Conservation (phyloP, 2,329 filamentous ascomycete genomes). For the Aspergillus puulaauensis region DNA sequence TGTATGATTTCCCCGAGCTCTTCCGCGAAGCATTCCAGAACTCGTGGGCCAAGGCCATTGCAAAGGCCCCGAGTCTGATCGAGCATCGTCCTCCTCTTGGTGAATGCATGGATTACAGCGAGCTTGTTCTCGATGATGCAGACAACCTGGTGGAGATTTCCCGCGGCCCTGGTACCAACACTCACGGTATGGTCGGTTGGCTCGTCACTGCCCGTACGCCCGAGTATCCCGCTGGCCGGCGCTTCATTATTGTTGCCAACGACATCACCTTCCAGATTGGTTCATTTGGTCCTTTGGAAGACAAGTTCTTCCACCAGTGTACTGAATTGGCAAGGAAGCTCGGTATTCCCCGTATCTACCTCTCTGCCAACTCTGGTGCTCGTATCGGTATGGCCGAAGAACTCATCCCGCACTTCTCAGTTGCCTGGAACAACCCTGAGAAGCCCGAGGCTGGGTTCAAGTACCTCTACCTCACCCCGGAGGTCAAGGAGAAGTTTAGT, state of each 20-base stretch:
- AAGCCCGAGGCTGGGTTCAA: conserved; percentile 91
- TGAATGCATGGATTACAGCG: conserved; percentile 90
- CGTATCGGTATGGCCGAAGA: conserved; percentile 96
- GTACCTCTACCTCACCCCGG: conserved; percentile 89
- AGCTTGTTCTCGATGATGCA: conserved; percentile 91
- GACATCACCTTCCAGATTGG: conserved; percentile 99
- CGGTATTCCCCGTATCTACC: conserved; percentile 93
- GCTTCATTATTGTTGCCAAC: conserved; percentile 96
- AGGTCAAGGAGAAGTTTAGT: conserved; percentile 82
- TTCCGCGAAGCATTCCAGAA: conserved; percentile 98
- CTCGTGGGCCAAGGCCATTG: conserved; percentile 76
- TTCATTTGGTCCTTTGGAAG: conserved; percentile 93
- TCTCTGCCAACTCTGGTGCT: conserved; percentile 98
- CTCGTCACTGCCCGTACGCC: conserved; percentile 91
- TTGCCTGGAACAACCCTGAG: conserved; percentile 85
- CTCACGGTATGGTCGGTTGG: conserved; percentile 98
- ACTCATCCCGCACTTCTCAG: conserved; percentile 94
- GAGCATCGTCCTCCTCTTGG: conserved; percentile 81
- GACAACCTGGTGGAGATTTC: conserved; percentile 91
- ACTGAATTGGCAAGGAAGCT: conserved; percentile 92
- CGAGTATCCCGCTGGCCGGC: conserved; percentile 88
- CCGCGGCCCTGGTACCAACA: conserved; percentile 92
- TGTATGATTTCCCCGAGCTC: conserved; percentile 98
- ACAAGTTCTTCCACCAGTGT: conserved; percentile 99
- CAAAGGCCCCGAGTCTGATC: conserved; percentile 70